phyloP scores from a whole-genome alignment of 768 basidiomycete genomes.

The Lactifluus hygrophoroides region DNA sequence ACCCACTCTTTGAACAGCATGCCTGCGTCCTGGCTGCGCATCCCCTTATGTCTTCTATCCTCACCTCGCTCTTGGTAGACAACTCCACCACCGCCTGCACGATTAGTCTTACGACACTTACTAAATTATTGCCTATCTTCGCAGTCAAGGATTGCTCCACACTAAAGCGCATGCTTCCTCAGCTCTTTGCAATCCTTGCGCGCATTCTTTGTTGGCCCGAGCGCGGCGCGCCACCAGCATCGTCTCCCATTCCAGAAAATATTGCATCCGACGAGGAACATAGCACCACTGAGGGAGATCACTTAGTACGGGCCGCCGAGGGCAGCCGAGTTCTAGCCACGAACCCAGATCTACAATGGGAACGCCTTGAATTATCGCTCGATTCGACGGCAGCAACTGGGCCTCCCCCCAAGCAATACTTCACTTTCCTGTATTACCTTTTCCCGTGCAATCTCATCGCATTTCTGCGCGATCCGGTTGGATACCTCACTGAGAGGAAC shows the following conservation, averaged over 20 bases:
- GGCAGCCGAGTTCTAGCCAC: slow-evolving; percentile 23
- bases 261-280: not conserved
- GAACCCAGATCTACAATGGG: slow-evolving; percentile 57
- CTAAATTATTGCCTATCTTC: slow-evolving; percentile 67
- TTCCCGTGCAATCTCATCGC: slow-evolving; percentile 84
- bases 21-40: slow-evolving; percentile 48
- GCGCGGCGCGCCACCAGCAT: slow-evolving; percentile 27
- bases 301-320: not conserved
- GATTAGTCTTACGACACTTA: slow-evolving; percentile 52
- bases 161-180: slow-evolving; percentile 54
- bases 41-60: slow-evolving; percentile 53
- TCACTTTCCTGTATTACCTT: slow-evolving; percentile 78
- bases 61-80: slow-evolving; percentile 63
- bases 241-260: slow-evolving; percentile 12
- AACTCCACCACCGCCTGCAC: slow-evolving; percentile 65
- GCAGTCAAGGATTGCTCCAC: slow-evolving; percentile 52
- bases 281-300: slow-evolving; percentile 8
- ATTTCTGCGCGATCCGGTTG: slow-evolving; percentile 63
- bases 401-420: slow-evolving; percentile 58
- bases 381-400: slow-evolving; percentile 41
- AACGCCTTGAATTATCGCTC: slow-evolving; percentile 55
- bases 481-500: slow-evolving; percentile 47
- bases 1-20: slow-evolving; percentile 40
- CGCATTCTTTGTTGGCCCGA: slow-evolving; percentile 71
- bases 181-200: slow-evolving; percentile 57